Conservation (phyloP, 164 flowering plant genomes). For the Warburgia ugandensis region DNA sequence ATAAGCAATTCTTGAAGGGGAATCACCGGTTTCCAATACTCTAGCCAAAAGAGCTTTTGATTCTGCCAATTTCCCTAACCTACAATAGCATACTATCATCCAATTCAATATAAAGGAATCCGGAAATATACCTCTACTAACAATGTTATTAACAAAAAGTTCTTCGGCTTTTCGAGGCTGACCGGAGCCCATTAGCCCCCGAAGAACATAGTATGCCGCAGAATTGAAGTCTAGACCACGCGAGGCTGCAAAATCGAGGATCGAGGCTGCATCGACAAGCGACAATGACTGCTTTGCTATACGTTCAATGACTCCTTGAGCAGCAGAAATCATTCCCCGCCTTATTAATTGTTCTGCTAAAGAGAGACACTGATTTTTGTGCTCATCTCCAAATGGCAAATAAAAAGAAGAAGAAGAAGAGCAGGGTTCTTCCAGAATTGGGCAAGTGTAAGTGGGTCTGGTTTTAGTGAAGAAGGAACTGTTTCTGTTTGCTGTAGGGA, state of each 20-base stretch:
- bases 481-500: too few relatives aligned
- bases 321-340: conserved; percentile 29
- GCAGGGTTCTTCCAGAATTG: background rate
- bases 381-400: too few relatives aligned
- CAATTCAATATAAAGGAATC: conserved; percentile 27
- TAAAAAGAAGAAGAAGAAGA: too few relatives aligned
- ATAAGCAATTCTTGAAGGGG: conserved; percentile 26
- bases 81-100: conserved; percentile 43
- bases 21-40: conserved; percentile 11
- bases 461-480: too few relatives aligned
- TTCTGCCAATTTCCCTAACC: conserved; percentile 37
- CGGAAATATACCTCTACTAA: conserved; percentile 26
- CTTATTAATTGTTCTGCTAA: conserved; percentile 25
- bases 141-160: conserved; percentile 18
- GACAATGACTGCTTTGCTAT: conserved; percentile 24
- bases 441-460: background rate
- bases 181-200: conserved; percentile 22
- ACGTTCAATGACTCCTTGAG: conserved; percentile 34
- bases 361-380: conserved; percentile 24
- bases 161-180: conserved; percentile 28
- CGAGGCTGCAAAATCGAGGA: conserved; percentile 21
- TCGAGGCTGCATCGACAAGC: conserved; percentile 17
- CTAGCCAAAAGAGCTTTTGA: conserved; percentile 29
- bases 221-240: conserved; percentile 35
- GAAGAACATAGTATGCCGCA: background rate